Base-by-base conservation (phyloP, 2,329 filamentous ascomycete genomes). In the Huntiella decipiens region DNA sequence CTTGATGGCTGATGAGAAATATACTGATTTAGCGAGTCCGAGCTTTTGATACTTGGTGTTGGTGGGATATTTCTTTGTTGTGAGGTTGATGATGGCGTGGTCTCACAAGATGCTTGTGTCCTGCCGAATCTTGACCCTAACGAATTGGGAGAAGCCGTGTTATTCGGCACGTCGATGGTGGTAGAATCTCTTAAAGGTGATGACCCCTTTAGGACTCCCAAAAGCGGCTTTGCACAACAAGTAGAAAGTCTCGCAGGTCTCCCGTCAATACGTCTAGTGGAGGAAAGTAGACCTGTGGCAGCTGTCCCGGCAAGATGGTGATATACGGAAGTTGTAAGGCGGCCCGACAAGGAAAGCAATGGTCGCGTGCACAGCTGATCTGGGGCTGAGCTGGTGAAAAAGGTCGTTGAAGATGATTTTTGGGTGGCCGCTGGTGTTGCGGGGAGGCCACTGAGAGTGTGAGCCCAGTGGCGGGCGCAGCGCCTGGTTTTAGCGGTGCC, bases 21-120 rank as follows among this genome's bases (percentile, higher is more conserved):
- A 41, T 46, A 38, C 32, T 22, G 16, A 42, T 43, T 43, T 16
- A 35, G 12, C 13, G 31, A 13, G 31, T 43, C 40, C 15, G 34
- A 35, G 40, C 40, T 43, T 19, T 32, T 4, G 13, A 34, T 43
- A 13, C 7, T 34, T 10, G 33, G 5, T 33, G 28, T 15, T 17
- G 28, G 40, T 43, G 40, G 34, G 28, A 32, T 13, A 11, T 16
- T 19, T 41, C 38, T 17, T 41, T 17, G n/a, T 28, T 22, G n/a
- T 12, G 38, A 19, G 13, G 16, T 22, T 41, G 17, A 8, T 16
- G 8, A 28, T 28, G 22, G 22, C 7, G 22, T 28, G 22, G 22
- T 28, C 22, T 28, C 22, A 28, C 22, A 28, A 28, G 22, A 28
- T 28, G 6, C 22, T 28, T 10, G 22, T 28, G 6, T 28, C 22